phyloP scores from a whole-genome alignment of 495 filamentous ascomycete species.

The Tuber melanosporum region DNA sequence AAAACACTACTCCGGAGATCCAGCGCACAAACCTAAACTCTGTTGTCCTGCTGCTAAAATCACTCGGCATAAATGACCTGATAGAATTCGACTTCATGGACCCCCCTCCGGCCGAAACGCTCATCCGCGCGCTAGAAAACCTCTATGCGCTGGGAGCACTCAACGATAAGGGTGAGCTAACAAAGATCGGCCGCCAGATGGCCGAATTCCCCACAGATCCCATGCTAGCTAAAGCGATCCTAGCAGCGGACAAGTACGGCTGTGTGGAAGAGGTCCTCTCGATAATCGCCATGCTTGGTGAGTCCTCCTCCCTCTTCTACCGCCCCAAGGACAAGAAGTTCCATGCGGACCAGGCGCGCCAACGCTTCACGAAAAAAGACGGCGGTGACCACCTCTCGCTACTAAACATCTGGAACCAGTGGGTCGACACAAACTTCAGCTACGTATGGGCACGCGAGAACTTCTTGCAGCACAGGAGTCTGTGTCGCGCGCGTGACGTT shows the following conservation, averaged over 20 bases:
- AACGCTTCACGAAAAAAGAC: slow-evolving; percentile 83
- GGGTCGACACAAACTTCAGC: slow-evolving; percentile 87
- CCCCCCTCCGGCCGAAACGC: slow-evolving; percentile 79
- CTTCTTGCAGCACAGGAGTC: slow-evolving; percentile 80
- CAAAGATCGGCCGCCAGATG: slow-evolving; percentile 90
- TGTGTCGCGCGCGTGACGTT: slow-evolving; percentile 83
- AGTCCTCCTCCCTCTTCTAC: slow-evolving; percentile 84
- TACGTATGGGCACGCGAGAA: slow-evolving; percentile 88
- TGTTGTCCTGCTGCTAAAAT: slow-evolving; percentile 80
- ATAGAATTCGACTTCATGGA: slow-evolving; percentile 97
- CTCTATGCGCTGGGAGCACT: slow-evolving; percentile 87
- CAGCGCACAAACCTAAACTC: slow-evolving; percentile 81
- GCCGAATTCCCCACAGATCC: slow-evolving; percentile 93
- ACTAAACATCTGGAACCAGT: slow-evolving; percentile 96
- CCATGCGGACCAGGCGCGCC: slow-evolving; percentile 86
- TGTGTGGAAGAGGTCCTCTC: slow-evolving; percentile 95
- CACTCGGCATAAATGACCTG: slow-evolving; percentile 87
- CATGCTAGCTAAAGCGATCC: slow-evolving; percentile 83
- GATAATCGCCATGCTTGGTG: slow-evolving; percentile 88
- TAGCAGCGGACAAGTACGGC: slow-evolving; percentile 79
- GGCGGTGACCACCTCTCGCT: slow-evolving; percentile 87
- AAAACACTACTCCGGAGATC: slow-evolving; percentile 89
- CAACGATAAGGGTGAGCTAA: slow-evolving; percentile 83
- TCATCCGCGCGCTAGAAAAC: slow-evolving; percentile 85
- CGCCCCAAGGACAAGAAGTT: slow-evolving; percentile 96